Conservation (phyloP, 441 rosid species). For the Brassica hybrid region DNA sequence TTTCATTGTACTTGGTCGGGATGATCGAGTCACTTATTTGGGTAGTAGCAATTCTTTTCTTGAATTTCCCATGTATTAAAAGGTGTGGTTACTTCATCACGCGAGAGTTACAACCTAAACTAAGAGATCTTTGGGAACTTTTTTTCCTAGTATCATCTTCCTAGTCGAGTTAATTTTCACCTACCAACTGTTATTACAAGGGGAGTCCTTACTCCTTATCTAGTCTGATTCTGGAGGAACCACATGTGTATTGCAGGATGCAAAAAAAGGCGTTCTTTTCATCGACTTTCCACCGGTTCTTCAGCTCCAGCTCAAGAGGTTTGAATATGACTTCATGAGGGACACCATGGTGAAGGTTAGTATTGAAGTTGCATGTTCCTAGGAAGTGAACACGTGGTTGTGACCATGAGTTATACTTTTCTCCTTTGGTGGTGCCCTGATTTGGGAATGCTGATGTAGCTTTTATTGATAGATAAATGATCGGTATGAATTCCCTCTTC, state of each 20-base stretch:
- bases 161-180: slow-evolving; percentile 16
- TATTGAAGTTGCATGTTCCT: slow-evolving; percentile 20
- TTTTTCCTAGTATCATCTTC: background rate
- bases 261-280: slow-evolving; percentile 74
- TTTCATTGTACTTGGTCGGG: background rate
- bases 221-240: slow-evolving; percentile 14
- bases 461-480: slow-evolving; percentile 61
- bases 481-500: slow-evolving; percentile 74
- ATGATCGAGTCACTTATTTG: too few species aligned
- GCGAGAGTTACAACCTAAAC: too few species aligned
- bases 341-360: slow-evolving; percentile 83
- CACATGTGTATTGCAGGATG: slow-evolving; percentile 57
- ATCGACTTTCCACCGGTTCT: slow-evolving; percentile 83
- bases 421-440: slow-evolving; percentile 10
- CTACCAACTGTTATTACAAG: background rate
- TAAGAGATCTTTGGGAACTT: too few species aligned
- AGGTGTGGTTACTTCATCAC: too few species aligned
- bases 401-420: slow-evolving; percentile 23
- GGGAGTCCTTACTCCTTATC: background rate
- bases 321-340: slow-evolving; percentile 76
- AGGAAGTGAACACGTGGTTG: slow-evolving; percentile 25
- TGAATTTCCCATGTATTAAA: too few species aligned
- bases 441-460: too few species aligned
- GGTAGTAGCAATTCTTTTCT: too few species aligned
- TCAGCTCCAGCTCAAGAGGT: slow-evolving; percentile 79